Base-by-base conservation (phyloP, 1,284 basidiomycete genomes). In the Ustilago crameri region DNA sequence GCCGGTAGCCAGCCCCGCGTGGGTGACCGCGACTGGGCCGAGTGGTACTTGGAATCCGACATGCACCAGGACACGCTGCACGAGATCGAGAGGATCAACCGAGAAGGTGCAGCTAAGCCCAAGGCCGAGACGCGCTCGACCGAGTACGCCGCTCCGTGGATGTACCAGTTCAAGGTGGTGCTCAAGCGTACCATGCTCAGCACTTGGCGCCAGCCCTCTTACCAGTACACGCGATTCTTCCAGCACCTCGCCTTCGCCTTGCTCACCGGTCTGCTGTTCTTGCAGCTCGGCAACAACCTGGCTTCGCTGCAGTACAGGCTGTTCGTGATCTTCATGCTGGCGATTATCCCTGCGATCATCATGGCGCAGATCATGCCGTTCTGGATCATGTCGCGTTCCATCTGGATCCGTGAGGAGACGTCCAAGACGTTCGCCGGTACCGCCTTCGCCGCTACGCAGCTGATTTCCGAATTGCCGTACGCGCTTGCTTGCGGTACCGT, bases 301-400 rank as follows among this genome's bases (percentile, higher is more conserved):
- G 87, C 90, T 46, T 89, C 91, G 46, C 84, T 96, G 26, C 91
- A 97, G 80, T 95, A 93, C 85, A 87, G 92, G 37, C 88, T 93
- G 35, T 94, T 94, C 84, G 88, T 86, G 24, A 88, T 91, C 51
- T 79, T 73, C 14, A 76, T 63, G 55, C 48, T 84, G 82, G 86
- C 86, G 17, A 87, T 92, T 44, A 82, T 92, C 26, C 91, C 91
- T 18, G 90, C 90, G 24, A 88, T 93, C 72, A 86, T 93, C 72
- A 91, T 92, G 86, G 85, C 87, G 2, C 91, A 92, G 83, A 90
- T 94, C 59, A 90, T 93, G 84, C 92, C 93, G 0, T 92, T 77
- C 85, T 95, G 93, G 86, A 91, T 95, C 78, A 86, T 90, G 84
- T 91, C 91, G 63, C 86, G 93, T 22, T 64, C 62, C 38, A 76